These are phyloP conservation scores for Thymus mandschuricus DNA, from an alignment of 257 asterid species.

Conservation along the genomic window DNA sequence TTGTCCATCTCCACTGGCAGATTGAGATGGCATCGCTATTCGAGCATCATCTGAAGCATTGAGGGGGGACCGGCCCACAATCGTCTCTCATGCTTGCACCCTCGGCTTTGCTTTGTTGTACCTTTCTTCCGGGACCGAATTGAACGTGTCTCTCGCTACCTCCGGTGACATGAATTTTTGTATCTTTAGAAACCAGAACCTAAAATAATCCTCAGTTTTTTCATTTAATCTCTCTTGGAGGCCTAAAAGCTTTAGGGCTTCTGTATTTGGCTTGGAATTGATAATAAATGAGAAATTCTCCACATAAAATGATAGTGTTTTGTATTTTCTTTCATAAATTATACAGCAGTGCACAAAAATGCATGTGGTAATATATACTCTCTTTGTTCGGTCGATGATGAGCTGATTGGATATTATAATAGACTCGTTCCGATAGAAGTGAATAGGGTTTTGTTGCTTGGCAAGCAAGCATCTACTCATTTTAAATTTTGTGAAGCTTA, in stretches of 20 bases:
- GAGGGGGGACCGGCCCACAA: conserved; percentile 7
- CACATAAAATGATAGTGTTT: too few relatives aligned
- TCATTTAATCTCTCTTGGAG: neutral
- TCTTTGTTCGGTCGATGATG: too few relatives aligned
- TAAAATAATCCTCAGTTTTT: neutral
- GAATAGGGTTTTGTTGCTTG: too few relatives aligned
- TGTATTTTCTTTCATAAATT: too few relatives aligned
- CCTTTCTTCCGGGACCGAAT: conserved; percentile 24
- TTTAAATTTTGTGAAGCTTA: too few relatives aligned
- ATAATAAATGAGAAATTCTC: neutral
- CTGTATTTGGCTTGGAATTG: conserved; percentile 1
- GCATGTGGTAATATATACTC: too few relatives aligned
- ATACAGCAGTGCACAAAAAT: too few relatives aligned
- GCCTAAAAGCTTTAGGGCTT: neutral
- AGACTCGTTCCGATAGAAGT: too few relatives aligned
- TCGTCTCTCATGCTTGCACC: neutral
- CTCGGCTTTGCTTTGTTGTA: conserved; percentile 11
- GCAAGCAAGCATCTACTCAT: too few relatives aligned
- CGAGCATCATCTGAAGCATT: conserved; percentile 75
- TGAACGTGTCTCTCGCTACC: neutral
- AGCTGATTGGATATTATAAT: too few relatives aligned
- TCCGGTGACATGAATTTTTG: neutral
- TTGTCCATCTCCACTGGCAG: conserved; percentile 46
- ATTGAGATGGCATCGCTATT: conserved; percentile 94
- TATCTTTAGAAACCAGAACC: neutral